A percentile compares a stretch with the other conserved stretches of the same genome.
phyloP scores from a whole-genome alignment of 202 grass and related monocot genomes.

The Schoenoplectus tabernaemontani region DNA sequence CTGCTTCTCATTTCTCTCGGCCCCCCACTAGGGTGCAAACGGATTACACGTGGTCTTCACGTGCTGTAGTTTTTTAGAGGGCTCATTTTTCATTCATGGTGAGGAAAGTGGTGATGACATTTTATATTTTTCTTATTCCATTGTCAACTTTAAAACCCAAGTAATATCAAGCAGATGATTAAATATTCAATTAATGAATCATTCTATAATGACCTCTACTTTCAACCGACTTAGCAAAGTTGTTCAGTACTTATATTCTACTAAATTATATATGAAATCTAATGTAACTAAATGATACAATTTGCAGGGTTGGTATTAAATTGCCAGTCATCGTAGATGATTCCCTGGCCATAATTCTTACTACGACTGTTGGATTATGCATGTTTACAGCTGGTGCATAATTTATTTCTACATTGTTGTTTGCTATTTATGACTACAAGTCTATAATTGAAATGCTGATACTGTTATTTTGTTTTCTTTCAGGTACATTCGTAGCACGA shows the following conservation, averaged over 20 bases:
- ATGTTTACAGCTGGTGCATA: conserved; percentile 69
- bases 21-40: no score
- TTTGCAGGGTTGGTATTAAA: conserved; percentile 43
- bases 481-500: conserved; percentile 78
- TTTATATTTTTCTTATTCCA: no score
- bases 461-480: not conserved
- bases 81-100: no score
- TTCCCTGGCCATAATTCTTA: conserved; percentile 44
- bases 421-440: not conserved
- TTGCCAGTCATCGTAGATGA: conserved; percentile 59
- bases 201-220: not conserved
- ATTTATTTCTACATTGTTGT: not conserved
- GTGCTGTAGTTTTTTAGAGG: no score
- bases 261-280: not conserved
- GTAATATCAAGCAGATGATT: not conserved
- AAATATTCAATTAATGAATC: not conserved
- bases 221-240: not conserved
- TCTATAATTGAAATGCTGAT: not conserved
- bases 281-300: not conserved
- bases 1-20: no score
- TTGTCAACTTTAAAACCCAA: no score
- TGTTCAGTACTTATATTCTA: not conserved
- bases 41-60: no score
- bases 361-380: conserved; percentile 60
- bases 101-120: no score